Conservation (phyloP, 2,329 filamentous ascomycete species). For the Aureobasidium sp. region DNA sequence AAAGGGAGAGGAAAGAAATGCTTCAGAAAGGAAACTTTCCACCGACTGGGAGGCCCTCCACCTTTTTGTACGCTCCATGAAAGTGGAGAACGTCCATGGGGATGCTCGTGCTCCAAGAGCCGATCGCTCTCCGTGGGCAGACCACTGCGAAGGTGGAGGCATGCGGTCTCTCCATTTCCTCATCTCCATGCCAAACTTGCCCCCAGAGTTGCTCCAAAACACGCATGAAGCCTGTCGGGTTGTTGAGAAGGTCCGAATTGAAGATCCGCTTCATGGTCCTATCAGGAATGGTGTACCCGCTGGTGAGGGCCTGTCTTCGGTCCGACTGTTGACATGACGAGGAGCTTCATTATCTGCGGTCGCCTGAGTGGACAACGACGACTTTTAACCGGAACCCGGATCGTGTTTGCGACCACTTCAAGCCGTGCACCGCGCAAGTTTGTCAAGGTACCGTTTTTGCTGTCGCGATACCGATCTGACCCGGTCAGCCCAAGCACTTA, state of each 20-base stretch:
- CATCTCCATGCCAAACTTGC: slow-evolving; percentile 9
- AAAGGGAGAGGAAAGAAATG: neutral
- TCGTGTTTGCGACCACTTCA: neutral
- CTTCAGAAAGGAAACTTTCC: neutral
- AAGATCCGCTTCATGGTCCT: neutral
- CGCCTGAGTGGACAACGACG: slow-evolving; percentile 3
- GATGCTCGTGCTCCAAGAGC: slow-evolving; percentile 5
- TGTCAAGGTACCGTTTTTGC: neutral
- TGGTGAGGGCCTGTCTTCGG: neutral
- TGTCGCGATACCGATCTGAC: neutral
- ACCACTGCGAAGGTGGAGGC: neutral
- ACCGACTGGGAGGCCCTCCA: neutral
- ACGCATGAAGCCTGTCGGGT: neutral
- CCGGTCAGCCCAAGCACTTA: neutral
- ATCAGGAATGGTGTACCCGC: neutral
- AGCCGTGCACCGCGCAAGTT: slow-evolving; percentile 8
- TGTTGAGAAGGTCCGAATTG: slow-evolving; percentile 6
- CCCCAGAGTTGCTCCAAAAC: neutral
- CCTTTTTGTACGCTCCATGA: neutral
- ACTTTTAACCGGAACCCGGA: slow-evolving; percentile 1
- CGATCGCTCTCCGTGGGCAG: slow-evolving; percentile 7
- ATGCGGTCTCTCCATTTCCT: neutral
- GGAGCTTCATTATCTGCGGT: neutral
- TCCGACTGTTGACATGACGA: slow-evolving; percentile 5
- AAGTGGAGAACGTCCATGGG: slow-evolving; percentile 10